A percentile compares a stretch with the other conserved stretches of the same genome.
phyloP scores from a whole-genome alignment of 768 basidiomycete genomes.

The Sistotremastrum niveocremeum region DNA sequence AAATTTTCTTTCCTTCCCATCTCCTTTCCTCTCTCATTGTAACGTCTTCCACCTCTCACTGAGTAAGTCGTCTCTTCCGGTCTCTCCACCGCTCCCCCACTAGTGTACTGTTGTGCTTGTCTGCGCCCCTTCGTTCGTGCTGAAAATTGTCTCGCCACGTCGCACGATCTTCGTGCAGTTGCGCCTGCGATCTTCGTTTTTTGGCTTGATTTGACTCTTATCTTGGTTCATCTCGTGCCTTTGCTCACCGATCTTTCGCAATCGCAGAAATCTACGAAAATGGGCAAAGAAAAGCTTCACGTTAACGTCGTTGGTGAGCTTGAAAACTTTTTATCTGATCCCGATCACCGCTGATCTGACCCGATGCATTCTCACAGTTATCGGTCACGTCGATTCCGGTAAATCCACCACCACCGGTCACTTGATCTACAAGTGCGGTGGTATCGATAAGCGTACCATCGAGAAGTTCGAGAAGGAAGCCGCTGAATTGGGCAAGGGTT shows the following conservation, averaged over 20 bases:
- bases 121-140: no score
- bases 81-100: no score
- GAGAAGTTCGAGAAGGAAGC: constrained; percentile 99
- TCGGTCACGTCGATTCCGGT: constrained; percentile 99
- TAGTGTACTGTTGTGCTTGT: no score
- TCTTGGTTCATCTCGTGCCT: constrained; percentile 1
- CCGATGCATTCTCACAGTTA: constrained; percentile 42
- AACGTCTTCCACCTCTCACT: no score
- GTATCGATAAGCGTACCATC: constrained; percentile 99
- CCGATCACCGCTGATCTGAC: constrained; percentile 14
- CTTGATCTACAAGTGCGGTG: constrained; percentile 99
- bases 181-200: no score
- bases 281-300: constrained; percentile 95
- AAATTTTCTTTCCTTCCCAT: constrained; percentile 5
- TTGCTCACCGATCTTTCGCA: not conserved
- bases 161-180: no score
- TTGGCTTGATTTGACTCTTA: constrained; percentile 1
- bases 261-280: constrained; percentile 45
- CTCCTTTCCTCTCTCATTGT: constrained; percentile 1
- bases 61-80: no score
- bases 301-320: constrained; percentile 90
- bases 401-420: constrained; percentile 99
- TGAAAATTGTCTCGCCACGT: no score
- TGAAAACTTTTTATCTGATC: constrained; percentile 19
- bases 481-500: constrained; percentile 98